These are phyloP conservation scores for Hypoxylon fragiforme DNA, from an alignment of 495 filamentous ascomycete genomes.

Conservation along the genomic window DNA sequence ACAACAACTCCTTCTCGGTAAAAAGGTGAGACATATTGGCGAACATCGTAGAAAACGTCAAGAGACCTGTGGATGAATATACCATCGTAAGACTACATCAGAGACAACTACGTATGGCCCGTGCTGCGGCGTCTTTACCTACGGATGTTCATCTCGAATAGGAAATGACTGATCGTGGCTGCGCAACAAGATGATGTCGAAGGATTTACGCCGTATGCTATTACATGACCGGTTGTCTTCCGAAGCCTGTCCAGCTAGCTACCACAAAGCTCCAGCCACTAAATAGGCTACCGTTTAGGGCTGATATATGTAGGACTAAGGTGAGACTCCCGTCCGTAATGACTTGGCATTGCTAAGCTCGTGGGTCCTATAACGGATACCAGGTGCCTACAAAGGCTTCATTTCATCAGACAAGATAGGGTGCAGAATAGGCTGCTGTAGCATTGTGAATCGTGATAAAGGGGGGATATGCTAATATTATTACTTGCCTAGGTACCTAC, in stretches of 20 bases:
- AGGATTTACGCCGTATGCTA: constrained; percentile 17
- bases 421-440: neutral
- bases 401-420: constrained; percentile 2
- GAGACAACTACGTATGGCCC: constrained; percentile 5
- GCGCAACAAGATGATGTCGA: constrained; percentile 22
- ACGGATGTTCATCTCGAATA: neutral
- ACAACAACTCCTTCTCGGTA: constrained; percentile 1
- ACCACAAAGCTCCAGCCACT: neutral
- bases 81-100: constrained; percentile 22
- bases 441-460: neutral
- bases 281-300: constrained; percentile 14
- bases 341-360: constrained; percentile 22
- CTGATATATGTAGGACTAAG: constrained; percentile 9
- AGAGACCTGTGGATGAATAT: neutral
- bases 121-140: constrained; percentile 16
- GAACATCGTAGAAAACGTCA: constrained; percentile 2
- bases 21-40: neutral
- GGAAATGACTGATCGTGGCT: constrained; percentile 29
- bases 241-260: no score
- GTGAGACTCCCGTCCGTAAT: constrained; percentile 8
- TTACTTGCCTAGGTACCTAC: no score
- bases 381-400: constrained; percentile 1
- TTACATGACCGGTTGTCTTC: no score
- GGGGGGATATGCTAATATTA: no score
- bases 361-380: constrained; percentile 16